Conservation (phyloP, 2,329 filamentous ascomycete genomes). For the Cladorrhinum sp. region DNA sequence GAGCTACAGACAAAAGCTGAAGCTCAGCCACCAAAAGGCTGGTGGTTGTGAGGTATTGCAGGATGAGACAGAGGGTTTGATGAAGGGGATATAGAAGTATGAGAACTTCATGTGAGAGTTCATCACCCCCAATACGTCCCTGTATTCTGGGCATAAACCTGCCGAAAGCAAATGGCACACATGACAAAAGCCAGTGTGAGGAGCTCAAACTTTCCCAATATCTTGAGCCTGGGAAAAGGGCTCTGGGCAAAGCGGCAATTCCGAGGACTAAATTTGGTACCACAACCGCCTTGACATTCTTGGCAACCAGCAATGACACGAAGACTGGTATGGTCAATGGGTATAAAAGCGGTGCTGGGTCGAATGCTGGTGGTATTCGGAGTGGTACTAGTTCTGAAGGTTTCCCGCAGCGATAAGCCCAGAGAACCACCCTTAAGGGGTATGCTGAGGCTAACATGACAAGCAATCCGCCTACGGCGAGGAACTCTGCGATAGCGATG, state of each 20-base stretch:
- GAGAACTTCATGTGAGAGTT: slow-evolving; percentile 32
- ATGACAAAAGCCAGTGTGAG: slow-evolving; percentile 76
- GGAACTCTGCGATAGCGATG: slow-evolving; percentile 39
- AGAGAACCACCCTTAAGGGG: slow-evolving; percentile 55
- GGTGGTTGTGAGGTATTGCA: slow-evolving; percentile 81
- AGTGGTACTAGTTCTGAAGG: slow-evolving; percentile 42
- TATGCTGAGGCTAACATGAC: slow-evolving; percentile 49
- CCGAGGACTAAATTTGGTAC: slow-evolving; percentile 80
- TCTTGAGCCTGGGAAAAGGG: slow-evolving; percentile 65
- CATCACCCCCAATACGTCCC: slow-evolving; percentile 19
- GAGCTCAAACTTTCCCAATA: slow-evolving; percentile 57
- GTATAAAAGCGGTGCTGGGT: slow-evolving; percentile 88
- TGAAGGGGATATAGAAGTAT: slow-evolving; percentile 72
- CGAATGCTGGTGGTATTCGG: slow-evolving; percentile 71
- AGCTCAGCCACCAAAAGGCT: slow-evolving; percentile 85
- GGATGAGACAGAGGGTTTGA: slow-evolving; percentile 66
- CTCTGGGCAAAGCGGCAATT: slow-evolving; percentile 70
- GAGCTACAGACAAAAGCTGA: slow-evolving; percentile 75
- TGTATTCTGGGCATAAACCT: neutral
- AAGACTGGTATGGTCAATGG: slow-evolving; percentile 73
- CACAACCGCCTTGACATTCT: slow-evolving; percentile 58
- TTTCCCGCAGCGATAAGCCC: slow-evolving; percentile 42
- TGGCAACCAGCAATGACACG: slow-evolving; percentile 70
- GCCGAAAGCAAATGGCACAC: slow-evolving; percentile 59
- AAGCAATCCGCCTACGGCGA: slow-evolving; percentile 36